Evolutionary conservation across 257 asterid genomes (phyloP), one percentile per base, ranked within the genome.

Genomic region (Coffea canephora): DNA sequence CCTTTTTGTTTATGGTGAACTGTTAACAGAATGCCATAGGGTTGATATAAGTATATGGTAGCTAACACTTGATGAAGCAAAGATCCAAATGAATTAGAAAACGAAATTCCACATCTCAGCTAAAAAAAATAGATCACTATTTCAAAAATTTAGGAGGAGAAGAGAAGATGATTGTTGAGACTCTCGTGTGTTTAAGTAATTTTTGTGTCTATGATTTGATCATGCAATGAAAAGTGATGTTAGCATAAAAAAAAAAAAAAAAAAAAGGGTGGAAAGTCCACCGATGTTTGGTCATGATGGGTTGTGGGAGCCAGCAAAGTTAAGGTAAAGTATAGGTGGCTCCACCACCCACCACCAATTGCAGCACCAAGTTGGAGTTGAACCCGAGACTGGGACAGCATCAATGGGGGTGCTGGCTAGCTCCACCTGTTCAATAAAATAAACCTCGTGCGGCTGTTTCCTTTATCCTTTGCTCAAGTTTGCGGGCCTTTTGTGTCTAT

Each of bases 241-340:
- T 27, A 2, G 71, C 19, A 65, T 65, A 19, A 31, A 31, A 31
- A 31, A 31, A 31, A 31, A 31, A 31, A 31, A 31, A 43, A 25
- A 27, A 25, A 27, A 54, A 16, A 54, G 61, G 61, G 65, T 1
- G 7, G 27, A 19, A 31, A 61, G 79, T 19, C 79, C 79, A 80
- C 64, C 31, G 72, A 14, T 41, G 75, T 69, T 31, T 36, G 70
- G 59, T 68, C 55, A 55, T 36, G 43, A 27, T 31, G 34, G 34
- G 72, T 6, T 19, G 82, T 31, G 78, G 82, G 75, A 27, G 52
- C 67, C 52, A 48, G 50, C 31, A 8, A 49, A 71, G 55, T 25
- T 72, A 27, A 65, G 69, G 14, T 11, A 15, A 16, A 2, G 36
- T 6, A 8, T 52, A 23, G 11, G 61, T 45, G 75, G 78, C 54